These are phyloP conservation scores for Penicillium mononematosum DNA, from an alignment of 495 filamentous ascomycete species.

Conservation along the genomic window DNA sequence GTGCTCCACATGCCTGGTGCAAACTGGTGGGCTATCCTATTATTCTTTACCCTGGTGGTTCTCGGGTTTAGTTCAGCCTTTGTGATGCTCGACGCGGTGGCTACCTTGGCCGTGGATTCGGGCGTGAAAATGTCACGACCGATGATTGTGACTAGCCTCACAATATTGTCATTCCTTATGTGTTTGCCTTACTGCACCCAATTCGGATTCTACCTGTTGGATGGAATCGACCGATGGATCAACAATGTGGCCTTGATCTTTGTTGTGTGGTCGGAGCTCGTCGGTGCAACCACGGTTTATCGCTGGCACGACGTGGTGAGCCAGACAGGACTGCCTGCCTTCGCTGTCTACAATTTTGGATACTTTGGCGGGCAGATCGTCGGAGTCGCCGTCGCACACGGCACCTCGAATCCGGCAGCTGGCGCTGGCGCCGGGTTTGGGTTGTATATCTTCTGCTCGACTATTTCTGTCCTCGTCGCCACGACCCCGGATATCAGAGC, in stretches of 20 bases:
- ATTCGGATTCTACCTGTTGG: constrained; percentile 28
- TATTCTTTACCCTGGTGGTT: constrained; percentile 38
- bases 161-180: constrained; percentile 28
- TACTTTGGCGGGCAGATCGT: constrained; percentile 37
- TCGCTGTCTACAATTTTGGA: constrained; percentile 33
- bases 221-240: constrained; percentile 30
- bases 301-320: constrained; percentile 32
- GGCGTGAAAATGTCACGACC: constrained; percentile 25
- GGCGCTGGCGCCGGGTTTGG: constrained; percentile 35
- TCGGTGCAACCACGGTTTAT: constrained; percentile 27
- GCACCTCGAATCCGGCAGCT: constrained; percentile 20
- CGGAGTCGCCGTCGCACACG: constrained; percentile 35
- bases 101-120: constrained; percentile 24
- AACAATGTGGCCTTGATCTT: constrained; percentile 31
- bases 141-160: constrained; percentile 24
- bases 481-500: constrained; percentile 24
- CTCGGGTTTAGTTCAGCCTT: constrained; percentile 29
- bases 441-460: constrained; percentile 19
- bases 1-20: constrained; percentile 40
- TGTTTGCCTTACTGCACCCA: constrained; percentile 29
- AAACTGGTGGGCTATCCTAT: constrained; percentile 40
- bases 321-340: constrained; percentile 31
- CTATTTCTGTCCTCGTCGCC: constrained; percentile 18
- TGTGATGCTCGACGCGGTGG: constrained; percentile 29
- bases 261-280: constrained; percentile 29